A percentile compares a stretch with the other conserved stretches of the same genome.
Evolutionary conservation across 2,329 filamentous ascomycete genomes (phyloP).

Genomic region (Pezicula carpinea): DNA sequence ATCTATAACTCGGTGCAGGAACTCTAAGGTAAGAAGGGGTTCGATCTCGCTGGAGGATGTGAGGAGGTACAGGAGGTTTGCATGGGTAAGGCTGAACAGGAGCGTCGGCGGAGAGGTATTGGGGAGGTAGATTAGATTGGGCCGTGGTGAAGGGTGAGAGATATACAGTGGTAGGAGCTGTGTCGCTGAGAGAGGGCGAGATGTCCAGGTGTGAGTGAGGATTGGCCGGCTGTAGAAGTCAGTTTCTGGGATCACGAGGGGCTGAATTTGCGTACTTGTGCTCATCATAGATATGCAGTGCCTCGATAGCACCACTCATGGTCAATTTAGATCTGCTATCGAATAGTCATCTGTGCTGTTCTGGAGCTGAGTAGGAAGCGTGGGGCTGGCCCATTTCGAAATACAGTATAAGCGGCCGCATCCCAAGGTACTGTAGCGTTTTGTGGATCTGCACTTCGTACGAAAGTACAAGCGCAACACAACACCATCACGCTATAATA

Average conservation of each 20-base stretch:
- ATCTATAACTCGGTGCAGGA: conserved; percentile 89
- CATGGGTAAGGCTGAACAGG: conserved; percentile 82
- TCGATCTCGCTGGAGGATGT: conserved; percentile 84
- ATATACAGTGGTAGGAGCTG: conserved; percentile 84
- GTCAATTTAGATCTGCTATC: conserved; percentile 27
- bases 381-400: background rate
- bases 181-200: conserved; percentile 70
- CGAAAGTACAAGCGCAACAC: background rate
- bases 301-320: conserved; percentile 88
- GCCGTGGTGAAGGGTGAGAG: conserved; percentile 72
- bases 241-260: conserved; percentile 16
- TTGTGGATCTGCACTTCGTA: conserved; percentile 4
- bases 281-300: conserved; percentile 95
- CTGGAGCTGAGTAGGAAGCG: background rate
- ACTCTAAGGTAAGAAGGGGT: conserved; percentile 85
- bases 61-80: conserved; percentile 79
- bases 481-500: background rate
- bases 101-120: conserved; percentile 80
- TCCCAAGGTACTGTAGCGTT: background rate
- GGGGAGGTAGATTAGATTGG: conserved; percentile 80
- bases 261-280: conserved; percentile 61
- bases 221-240: conserved; percentile 61
- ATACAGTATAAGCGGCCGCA: conserved; percentile 1
- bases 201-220: conserved; percentile 84
- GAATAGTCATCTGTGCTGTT: conserved; percentile 11